Percentiles rank a stretch among this genome's conserved stretches.
These are phyloP conservation scores for Rubia balearica DNA, from an alignment of 305 asterid genomes.

Conservation along the genomic window DNA sequence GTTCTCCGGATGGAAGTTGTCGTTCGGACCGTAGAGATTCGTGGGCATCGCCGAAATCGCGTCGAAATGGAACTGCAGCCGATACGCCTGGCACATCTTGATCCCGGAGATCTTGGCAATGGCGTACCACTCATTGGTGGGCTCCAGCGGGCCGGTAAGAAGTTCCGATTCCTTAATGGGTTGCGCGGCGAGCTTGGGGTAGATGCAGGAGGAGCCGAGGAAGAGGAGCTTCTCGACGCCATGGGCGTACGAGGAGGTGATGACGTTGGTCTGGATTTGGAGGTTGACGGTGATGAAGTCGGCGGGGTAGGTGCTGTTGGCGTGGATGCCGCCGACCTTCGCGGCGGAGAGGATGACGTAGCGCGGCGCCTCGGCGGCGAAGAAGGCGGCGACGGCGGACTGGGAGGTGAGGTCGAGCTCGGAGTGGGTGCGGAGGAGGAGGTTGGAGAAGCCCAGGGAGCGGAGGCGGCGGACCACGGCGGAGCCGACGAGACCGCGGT, in stretches of 20 bases:
- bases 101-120: conserved; percentile 84
- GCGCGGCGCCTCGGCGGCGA: conserved; percentile 50
- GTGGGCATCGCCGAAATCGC: conserved; percentile 93
- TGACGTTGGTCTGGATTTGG: conserved; percentile 85
- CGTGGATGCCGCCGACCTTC: conserved; percentile 93
- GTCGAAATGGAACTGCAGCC: conserved; percentile 61
- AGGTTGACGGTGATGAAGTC: conserved; percentile 86
- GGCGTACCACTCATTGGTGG: conserved; percentile 92
- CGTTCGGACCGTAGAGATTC: conserved; percentile 68
- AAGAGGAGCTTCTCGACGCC: conserved; percentile 54
- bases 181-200: conserved; percentile 90
- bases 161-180: conserved; percentile 82
- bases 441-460: conserved; percentile 50
- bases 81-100: conserved; percentile 82
- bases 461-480: conserved; percentile 62
- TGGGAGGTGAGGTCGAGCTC: conserved; percentile 84
- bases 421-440: conserved; percentile 74
- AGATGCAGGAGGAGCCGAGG: conserved; percentile 89
- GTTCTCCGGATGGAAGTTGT: conserved; percentile 84
- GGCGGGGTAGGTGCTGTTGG: conserved; percentile 80
- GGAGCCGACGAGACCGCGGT: conserved; percentile 90
- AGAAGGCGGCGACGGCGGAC: conserved; percentile 68
- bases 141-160: conserved; percentile 67
- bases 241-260: conserved; percentile 57
- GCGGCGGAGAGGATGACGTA: conserved; percentile 89